Evolutionary conservation across 1,139 yeast genomes (phyloP).

Genomic region (Yamadazyma sp.): DNA sequence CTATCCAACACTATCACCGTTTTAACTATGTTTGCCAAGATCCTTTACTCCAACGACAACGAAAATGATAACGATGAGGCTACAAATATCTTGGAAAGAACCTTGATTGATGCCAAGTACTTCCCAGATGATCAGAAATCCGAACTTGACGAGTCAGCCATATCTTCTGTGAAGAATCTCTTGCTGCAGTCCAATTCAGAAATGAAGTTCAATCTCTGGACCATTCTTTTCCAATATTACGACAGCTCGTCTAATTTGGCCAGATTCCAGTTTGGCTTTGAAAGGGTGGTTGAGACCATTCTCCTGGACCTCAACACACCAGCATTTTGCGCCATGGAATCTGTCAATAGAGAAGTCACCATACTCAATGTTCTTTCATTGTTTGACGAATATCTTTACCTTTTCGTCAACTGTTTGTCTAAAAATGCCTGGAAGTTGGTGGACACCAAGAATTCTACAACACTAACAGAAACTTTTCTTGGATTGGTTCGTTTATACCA

Average conservation of each 20-base stretch:
- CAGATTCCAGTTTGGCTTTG: constrained; percentile 56
- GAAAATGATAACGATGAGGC: constrained; percentile 45
- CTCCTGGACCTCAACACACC: constrained; percentile 19
- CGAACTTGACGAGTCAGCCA: constrained; percentile 22
- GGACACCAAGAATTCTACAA: neutral
- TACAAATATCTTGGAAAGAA: constrained; percentile 53
- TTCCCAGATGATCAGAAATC: constrained; percentile 2
- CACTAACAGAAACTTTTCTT: constrained; percentile 10
- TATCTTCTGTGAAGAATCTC: constrained; percentile 55
- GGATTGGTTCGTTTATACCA: constrained; percentile 33
- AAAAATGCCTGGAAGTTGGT: constrained; percentile 24
- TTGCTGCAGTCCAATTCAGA: constrained; percentile 63
- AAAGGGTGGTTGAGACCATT: constrained; percentile 39
- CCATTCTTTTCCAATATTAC: constrained; percentile 64
- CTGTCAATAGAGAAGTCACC: constrained; percentile 17
- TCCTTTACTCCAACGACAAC: constrained; percentile 43
- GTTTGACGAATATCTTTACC: constrained; percentile 28
- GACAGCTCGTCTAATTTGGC: constrained; percentile 35
- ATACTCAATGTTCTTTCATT: constrained; percentile 33
- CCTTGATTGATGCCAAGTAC: constrained; percentile 30
- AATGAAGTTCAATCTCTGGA: constrained; percentile 75
- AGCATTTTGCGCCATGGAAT: constrained; percentile 12
- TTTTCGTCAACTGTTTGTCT: constrained; percentile 22
- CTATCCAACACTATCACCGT: constrained; percentile 71
- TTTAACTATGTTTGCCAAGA: constrained; percentile 61